Base-by-base conservation (phyloP, 371 early-diverging fungal genomes). In the Batkoa obscura region DNA sequence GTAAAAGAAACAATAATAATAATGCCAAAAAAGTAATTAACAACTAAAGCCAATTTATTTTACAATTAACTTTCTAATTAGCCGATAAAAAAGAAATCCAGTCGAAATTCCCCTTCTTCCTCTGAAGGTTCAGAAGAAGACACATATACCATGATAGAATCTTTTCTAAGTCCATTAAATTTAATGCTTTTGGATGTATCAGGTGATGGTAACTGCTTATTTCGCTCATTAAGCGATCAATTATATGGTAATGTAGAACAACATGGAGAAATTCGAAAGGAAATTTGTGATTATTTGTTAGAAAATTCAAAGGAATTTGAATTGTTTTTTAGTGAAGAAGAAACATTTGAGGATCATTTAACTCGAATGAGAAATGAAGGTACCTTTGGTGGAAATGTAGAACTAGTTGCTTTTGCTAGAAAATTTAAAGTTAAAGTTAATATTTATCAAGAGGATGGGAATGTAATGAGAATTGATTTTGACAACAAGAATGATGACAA, bases 151-250 rank as follows among this genome's bases (percentile, higher is more conserved):
- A n/a, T n/a, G n/a, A n/a, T n/a, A n/a, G n/a, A n/a, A n/a, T n/a
- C n/a, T n/a, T n/a, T n/a, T n/a, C n/a, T n/a, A n/a, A n/a, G n/a
- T n/a, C n/a, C n/a, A n/a, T n/a, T n/a, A n/a, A n/a, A n/a, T n/a
- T n/a, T n/a, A n/a, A n/a, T n/a, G n/a, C 76, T 75, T 50, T 84
- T 81, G 57, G 83, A 81, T 57, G 81, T 87, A 46, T 61, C 70
- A 30, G 87, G 88, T 36, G 89, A 90, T 60, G 88, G 89, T 51
- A 88, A 90, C 68, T 90, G 91, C 63, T 64, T 86, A 43, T 87
- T 84, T 62, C 46, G 84, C 10, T 73, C 86, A 0, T 69, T 88
- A 31, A 75, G 83, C 1, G 85, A 88, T 64, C 89, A 88, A 62
- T 71, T 68, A 17, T 64, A 75, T 46, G 86, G 87, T 1, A 64